These are phyloP conservation scores for Escovopsis sp. DNA, from an alignment of 2,329 filamentous ascomycete genomes.

Conservation along the genomic window DNA sequence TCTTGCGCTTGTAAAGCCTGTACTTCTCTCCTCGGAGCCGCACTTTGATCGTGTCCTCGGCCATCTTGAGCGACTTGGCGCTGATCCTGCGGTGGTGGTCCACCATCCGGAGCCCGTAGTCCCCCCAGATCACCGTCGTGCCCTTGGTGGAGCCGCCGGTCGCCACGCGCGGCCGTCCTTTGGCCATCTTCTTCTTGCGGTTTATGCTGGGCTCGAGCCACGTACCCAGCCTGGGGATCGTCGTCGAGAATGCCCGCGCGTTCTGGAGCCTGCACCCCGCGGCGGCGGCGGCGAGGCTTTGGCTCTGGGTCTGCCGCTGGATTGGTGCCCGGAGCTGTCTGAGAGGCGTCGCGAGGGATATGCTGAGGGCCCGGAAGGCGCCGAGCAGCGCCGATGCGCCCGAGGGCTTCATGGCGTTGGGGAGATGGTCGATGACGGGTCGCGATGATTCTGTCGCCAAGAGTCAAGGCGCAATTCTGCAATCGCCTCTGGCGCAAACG, in stretches of 20 bases:
- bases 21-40: constrained; percentile 84
- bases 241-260: constrained; percentile 58
- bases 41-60: constrained; percentile 84
- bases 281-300: constrained; percentile 14
- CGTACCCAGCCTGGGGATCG: constrained; percentile 41
- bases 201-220: constrained; percentile 72
- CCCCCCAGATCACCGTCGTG: constrained; percentile 91
- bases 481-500: no score
- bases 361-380: constrained; percentile 35
- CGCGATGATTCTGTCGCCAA: background rate
- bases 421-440: constrained; percentile 9
- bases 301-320: constrained; percentile 14
- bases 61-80: constrained; percentile 72
- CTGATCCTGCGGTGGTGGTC: constrained; percentile 89
- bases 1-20: constrained; percentile 78
- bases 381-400: constrained; percentile 30
- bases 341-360: constrained; percentile 25
- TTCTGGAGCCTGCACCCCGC: constrained; percentile 20
- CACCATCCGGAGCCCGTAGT: constrained; percentile 85
- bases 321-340: constrained; percentile 23
- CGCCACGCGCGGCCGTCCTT: constrained; percentile 73
- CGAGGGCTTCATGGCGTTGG: constrained; percentile 31
- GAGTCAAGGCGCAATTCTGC: no score
- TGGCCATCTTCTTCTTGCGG: constrained; percentile 77
- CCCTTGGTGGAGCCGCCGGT: constrained; percentile 86